Evolutionary conservation across 345 rosid species (phyloP).

Genomic region (Dimocarpus longan): DNA sequence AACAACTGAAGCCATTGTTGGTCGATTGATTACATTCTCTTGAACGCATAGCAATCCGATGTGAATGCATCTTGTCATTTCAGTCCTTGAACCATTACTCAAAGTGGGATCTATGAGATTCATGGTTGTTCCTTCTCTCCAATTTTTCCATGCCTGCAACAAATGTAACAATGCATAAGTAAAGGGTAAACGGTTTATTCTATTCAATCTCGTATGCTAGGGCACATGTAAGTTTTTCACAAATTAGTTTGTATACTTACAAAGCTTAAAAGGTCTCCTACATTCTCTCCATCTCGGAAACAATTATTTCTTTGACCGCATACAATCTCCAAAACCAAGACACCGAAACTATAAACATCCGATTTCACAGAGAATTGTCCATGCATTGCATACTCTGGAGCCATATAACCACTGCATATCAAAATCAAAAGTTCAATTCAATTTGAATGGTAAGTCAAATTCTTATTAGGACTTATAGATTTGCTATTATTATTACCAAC

Average conservation of each 20-base stretch:
- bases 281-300: conserved; percentile 15
- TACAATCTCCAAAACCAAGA: conserved; percentile 43
- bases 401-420: conserved; percentile 41
- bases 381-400: conserved; percentile 49
- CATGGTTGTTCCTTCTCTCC: neutral
- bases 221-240: too few relatives aligned
- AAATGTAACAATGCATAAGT: too few relatives aligned
- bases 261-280: neutral
- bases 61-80: conserved; percentile 44
- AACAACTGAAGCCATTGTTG: too few relatives aligned
- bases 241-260: too few relatives aligned
- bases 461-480: neutral
- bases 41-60: too few relatives aligned
- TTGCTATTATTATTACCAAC: neutral
- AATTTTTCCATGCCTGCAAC: too few relatives aligned
- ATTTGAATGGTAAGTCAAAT: neutral
- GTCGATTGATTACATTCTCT: too few relatives aligned
- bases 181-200: too few relatives aligned
- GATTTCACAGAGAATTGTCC: conserved; percentile 45
- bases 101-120: conserved; percentile 29
- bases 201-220: too few relatives aligned
- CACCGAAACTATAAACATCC: conserved; percentile 52
- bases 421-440: neutral
- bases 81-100: conserved; percentile 9
- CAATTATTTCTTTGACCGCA: conserved; percentile 35